Evolutionary conservation across 805 yeast genomes (phyloP).

Genomic region (Barnettozyma sp.): DNA sequence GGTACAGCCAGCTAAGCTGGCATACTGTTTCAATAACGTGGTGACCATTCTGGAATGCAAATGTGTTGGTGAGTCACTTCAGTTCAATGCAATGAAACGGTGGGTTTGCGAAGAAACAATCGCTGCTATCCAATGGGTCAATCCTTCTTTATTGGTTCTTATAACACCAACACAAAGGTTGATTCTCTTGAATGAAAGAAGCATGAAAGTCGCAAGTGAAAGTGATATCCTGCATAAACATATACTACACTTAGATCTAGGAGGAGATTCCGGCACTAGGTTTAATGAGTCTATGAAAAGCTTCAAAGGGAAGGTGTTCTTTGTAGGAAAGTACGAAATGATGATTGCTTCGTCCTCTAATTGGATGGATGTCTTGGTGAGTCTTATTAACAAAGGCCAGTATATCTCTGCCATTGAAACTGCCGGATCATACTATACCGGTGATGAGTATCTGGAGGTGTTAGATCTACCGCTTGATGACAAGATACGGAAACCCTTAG

Average conservation of each 20-base stretch:
- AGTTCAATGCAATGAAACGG: slow-evolving; percentile 35
- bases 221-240: slow-evolving; percentile 26
- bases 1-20: slow-evolving; percentile 41
- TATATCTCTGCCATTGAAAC: slow-evolving; percentile 51
- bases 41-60: slow-evolving; percentile 48
- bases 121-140: slow-evolving; percentile 53
- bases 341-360: slow-evolving; percentile 51
- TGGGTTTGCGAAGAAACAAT: slow-evolving; percentile 44
- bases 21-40: slow-evolving; percentile 62
- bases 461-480: slow-evolving; percentile 50
- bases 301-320: slow-evolving; percentile 41
- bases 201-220: slow-evolving; percentile 27
- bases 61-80: slow-evolving; percentile 28
- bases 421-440: slow-evolving; percentile 47
- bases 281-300: slow-evolving; percentile 27
- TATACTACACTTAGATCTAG: slow-evolving; percentile 27
- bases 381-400: slow-evolving; percentile 45
- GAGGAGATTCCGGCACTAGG: slow-evolving; percentile 10
- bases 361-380: slow-evolving; percentile 59
- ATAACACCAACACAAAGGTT: slow-evolving; percentile 42
- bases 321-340: slow-evolving; percentile 47
- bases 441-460: slow-evolving; percentile 37
- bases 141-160: slow-evolving; percentile 31
- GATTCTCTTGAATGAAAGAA: slow-evolving; percentile 34
- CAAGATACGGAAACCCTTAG: slow-evolving; percentile 37